A percentile compares a stretch with the other conserved stretches of the same genome.
Conservation (phyloP, 352 stramenopile species). For the Globisporangium spiculum region DNA sequence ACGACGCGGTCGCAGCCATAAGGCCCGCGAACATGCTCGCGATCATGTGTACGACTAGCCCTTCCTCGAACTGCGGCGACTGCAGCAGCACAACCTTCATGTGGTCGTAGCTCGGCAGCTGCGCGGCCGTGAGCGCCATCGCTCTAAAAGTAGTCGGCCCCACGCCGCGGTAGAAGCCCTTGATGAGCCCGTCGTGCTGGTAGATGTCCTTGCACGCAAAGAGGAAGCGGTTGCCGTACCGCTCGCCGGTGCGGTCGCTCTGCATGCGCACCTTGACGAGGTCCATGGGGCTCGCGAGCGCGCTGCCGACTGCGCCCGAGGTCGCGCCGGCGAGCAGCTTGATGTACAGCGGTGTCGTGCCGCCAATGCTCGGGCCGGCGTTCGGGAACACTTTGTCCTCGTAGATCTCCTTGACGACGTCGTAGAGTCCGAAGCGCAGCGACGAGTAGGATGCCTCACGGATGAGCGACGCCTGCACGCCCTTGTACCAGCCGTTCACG, state of each 20-base stretch:
- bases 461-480: slow-evolving; percentile 57
- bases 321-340: slow-evolving; percentile 66
- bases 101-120: slow-evolving; percentile 80
- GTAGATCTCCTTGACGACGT: slow-evolving; percentile 71
- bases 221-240: slow-evolving; percentile 62
- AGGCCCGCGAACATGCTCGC: slow-evolving; percentile 75
- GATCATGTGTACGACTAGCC: slow-evolving; percentile 58
- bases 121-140: slow-evolving; percentile 68
- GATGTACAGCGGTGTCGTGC: slow-evolving; percentile 55
- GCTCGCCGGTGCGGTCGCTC: slow-evolving; percentile 49
- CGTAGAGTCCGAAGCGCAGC: slow-evolving; percentile 78
- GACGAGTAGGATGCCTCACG: slow-evolving; percentile 76
- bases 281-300: slow-evolving; percentile 77
- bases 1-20: slow-evolving; percentile 61
- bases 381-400: slow-evolving; percentile 49
- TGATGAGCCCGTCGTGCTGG: slow-evolving; percentile 51
- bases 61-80: slow-evolving; percentile 48
- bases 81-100: slow-evolving; percentile 70
- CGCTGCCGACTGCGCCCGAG: slow-evolving; percentile 56
- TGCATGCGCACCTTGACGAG: slow-evolving; percentile 82
- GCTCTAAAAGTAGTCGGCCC: slow-evolving; percentile 65
- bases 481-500: slow-evolving; percentile 44
- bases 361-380: slow-evolving; percentile 26
- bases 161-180: slow-evolving; percentile 69
- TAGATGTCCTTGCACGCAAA: slow-evolving; percentile 68